Percentiles rank a stretch among this genome's conserved stretches.
These are phyloP conservation scores for Chalaropsis ovoidea DNA, from an alignment of 2,329 filamentous ascomycete species.

Conservation along the genomic window DNA sequence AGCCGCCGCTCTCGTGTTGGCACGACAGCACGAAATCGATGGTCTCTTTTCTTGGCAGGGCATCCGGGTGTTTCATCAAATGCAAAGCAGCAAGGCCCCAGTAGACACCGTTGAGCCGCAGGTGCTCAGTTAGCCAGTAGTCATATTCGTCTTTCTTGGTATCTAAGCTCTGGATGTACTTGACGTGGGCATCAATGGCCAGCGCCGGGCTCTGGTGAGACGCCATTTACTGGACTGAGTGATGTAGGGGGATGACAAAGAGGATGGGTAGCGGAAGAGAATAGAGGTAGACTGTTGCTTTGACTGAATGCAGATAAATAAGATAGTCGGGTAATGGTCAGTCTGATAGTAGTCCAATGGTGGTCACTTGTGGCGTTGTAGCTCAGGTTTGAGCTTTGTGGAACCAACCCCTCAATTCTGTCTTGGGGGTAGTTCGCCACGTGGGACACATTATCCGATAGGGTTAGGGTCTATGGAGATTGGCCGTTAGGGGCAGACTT, in stretches of 20 bases:
- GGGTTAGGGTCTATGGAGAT: too few species aligned
- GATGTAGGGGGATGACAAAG: neutral
- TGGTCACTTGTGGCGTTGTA: neutral
- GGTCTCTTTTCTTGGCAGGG: conserved; percentile 67
- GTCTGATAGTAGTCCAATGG: too few species aligned
- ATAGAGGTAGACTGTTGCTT: neutral
- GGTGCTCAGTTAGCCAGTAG: conserved; percentile 95
- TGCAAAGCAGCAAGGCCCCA: conserved; percentile 89
- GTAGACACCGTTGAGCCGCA: conserved; percentile 90
- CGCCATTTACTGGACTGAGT: neutral
- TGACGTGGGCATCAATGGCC: conserved; percentile 58
- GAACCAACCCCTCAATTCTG: neutral
- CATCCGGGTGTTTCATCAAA: conserved; percentile 69
- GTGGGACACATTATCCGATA: neutral
- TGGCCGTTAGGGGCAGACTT: neutral
- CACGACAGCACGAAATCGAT: conserved; percentile 95
- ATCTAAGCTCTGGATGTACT: conserved; percentile 87
- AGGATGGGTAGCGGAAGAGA: neutral
- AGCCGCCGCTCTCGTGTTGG: conserved; percentile 77
- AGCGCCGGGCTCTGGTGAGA: conserved; percentile 37
- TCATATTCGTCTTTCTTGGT: conserved; percentile 87
- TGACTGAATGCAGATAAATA: neutral
- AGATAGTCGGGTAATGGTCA: too few species aligned
- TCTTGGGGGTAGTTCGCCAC: neutral
- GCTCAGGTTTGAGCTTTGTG: neutral